Percentiles rank a stretch among this genome's conserved stretches.
phyloP scores from a whole-genome alignment of 345 rosid genomes.

The Eucalyptus sp. region DNA sequence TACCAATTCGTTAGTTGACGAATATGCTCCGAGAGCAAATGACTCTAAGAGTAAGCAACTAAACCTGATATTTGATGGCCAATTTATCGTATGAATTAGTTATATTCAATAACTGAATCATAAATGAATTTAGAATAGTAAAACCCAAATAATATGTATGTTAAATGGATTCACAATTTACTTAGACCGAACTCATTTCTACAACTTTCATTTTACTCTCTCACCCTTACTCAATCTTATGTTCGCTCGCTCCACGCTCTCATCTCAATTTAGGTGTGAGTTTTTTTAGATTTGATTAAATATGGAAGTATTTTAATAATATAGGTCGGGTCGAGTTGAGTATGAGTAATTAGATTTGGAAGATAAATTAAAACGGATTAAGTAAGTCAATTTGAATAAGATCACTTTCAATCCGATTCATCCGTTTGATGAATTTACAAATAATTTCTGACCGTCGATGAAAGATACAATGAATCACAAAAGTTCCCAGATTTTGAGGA shows the following conservation, averaged over 20 bases:
- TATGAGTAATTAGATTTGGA: too few relatives aligned
- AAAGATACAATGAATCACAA: neutral
- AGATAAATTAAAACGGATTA: neutral
- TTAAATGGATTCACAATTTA: neutral
- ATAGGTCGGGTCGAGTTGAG: accelerated
- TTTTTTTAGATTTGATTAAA: too few relatives aligned
- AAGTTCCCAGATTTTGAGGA: neutral
- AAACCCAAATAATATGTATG: neutral
- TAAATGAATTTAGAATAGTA: too few relatives aligned
- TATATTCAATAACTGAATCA: too few relatives aligned
- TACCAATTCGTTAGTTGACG: neutral
- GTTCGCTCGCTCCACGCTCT: accelerated
- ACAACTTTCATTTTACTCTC: too few relatives aligned
- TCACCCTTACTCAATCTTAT: accelerated
- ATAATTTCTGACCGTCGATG: neutral
- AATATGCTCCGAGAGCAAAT: neutral
- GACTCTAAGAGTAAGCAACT: too few relatives aligned
- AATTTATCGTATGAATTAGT: too few relatives aligned
- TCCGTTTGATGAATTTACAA: accelerated
- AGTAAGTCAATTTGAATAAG: accelerated
- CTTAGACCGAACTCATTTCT: too few relatives aligned
- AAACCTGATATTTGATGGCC: too few relatives aligned
- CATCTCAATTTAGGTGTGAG: neutral
- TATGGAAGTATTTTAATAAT: too few relatives aligned
- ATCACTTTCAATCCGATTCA: too few relatives aligned